A percentile compares a stretch with the other conserved stretches of the same genome.
Conservation (phyloP, 345 rosid genomes). For the Atalantia buxifolia region DNA sequence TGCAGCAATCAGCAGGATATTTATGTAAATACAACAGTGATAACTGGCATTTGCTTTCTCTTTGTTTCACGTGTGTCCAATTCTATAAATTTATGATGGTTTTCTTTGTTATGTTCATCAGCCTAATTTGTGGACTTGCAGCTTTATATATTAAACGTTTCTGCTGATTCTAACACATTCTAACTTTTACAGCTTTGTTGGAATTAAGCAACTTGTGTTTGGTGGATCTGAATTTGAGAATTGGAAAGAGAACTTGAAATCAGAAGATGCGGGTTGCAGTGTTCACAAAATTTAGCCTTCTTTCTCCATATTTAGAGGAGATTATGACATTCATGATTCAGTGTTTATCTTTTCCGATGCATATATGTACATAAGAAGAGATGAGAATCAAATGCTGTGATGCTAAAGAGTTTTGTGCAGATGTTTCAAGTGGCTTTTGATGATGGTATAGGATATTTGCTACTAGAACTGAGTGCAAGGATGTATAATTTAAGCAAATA, state of each 20-base stretch:
- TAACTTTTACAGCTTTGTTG: conserved; percentile 50
- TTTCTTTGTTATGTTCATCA: not conserved
- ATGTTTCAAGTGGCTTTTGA: not conserved
- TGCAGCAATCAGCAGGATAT: not conserved
- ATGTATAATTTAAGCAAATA: not conserved
- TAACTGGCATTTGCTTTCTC: not conserved
- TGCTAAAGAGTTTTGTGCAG: not conserved
- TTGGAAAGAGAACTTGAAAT: conserved; percentile 74
- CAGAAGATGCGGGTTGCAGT: conserved; percentile 71
- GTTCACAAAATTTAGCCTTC: conserved; percentile 57
- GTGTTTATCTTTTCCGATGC: not conserved
- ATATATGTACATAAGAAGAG: not conserved
- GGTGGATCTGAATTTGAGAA: conserved; percentile 81
- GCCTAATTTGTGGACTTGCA: not conserved
- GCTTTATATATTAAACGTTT: not conserved
- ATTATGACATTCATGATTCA: not conserved
- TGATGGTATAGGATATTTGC: not conserved
- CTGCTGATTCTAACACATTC: not conserved
- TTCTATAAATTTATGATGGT: not conserved
- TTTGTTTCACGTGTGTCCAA: not conserved
- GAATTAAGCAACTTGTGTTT: conserved; percentile 79
- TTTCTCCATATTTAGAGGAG: not conserved
- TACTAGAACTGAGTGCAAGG: not conserved
- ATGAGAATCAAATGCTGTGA: not conserved
- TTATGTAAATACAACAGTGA: not conserved